These are phyloP conservation scores for Noccaea bulbosa DNA, from an alignment of 345 rosid species.

Conservation along the genomic window DNA sequence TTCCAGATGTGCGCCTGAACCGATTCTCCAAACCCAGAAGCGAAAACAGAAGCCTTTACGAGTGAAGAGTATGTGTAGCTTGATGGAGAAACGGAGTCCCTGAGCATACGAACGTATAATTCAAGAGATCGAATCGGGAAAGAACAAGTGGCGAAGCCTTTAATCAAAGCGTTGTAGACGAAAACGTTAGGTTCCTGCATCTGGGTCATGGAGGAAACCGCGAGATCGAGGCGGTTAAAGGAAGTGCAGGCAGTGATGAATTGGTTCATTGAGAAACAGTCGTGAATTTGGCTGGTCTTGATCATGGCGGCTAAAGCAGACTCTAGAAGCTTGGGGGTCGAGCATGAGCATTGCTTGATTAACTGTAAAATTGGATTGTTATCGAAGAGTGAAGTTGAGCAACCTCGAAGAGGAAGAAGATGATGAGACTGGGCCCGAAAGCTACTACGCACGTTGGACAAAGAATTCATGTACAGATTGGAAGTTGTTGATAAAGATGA, in stretches of 20 bases:
- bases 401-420: conserved; percentile 27
- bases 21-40: conserved; percentile 49
- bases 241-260: conserved; percentile 58
- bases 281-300: conserved; percentile 58
- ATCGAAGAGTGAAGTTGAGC: conserved; percentile 12
- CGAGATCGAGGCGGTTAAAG: conserved; percentile 47
- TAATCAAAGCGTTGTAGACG: conserved; percentile 72
- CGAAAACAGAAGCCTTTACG: conserved; percentile 60
- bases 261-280: conserved; percentile 66
- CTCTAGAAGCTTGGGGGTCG: conserved; percentile 48
- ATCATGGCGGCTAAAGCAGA: conserved; percentile 60
- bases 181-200: conserved; percentile 62
- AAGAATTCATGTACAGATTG: conserved; percentile 23
- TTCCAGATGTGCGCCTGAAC: conserved; percentile 68
- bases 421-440: conserved; percentile 13
- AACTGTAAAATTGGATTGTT: conserved; percentile 16
- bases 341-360: conserved; percentile 51
- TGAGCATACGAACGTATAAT: conserved; percentile 52
- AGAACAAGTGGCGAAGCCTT: conserved; percentile 50
- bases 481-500: conserved; percentile 12
- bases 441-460: conserved; percentile 4
- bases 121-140: conserved; percentile 53
- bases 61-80: conserved; percentile 70
- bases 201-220: conserved; percentile 52
- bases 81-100: conserved; percentile 57